These are phyloP conservation scores for Pilaira anomala DNA, from an alignment of 192 early-diverging fungal genomes.

Conservation along the genomic window DNA sequence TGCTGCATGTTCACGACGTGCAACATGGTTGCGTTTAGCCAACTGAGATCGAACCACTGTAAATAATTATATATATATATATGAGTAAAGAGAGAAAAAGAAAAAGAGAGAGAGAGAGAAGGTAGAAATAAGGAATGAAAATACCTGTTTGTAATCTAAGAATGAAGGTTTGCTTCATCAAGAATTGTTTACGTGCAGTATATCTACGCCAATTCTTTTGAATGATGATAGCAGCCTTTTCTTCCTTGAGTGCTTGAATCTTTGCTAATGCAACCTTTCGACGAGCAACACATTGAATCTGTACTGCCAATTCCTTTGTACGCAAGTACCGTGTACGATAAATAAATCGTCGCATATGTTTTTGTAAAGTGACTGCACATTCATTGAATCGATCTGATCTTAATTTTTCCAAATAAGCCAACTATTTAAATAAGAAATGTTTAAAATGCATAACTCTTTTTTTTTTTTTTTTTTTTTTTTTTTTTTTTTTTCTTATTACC, in stretches of 20 bases:
- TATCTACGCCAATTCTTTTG: conserved; percentile 73
- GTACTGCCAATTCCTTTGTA: conserved; percentile 57
- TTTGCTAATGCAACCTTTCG: conserved; percentile 55
- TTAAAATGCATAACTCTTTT: background rate
- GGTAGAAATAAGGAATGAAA: no score
- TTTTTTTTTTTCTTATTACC: conserved; percentile 43
- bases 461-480: background rate
- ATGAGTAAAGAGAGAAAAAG: no score
- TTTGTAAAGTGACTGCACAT: conserved; percentile 85
- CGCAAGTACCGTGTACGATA: conserved; percentile 57
- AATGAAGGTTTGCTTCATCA: conserved; percentile 45
- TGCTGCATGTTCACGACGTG: conserved; percentile 57
- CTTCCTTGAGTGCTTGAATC: conserved; percentile 53
- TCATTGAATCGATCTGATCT: conserved; percentile 77
- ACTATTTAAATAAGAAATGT: conserved; percentile 14
- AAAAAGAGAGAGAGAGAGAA: no score
- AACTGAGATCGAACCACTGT: conserved; percentile 51
- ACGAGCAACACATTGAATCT: conserved; percentile 66
- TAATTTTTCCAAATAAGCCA: conserved; percentile 86
- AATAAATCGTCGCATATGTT: conserved; percentile 75
- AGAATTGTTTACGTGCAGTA: conserved; percentile 50
- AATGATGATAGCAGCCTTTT: conserved; percentile 68
- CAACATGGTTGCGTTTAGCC: conserved; percentile 61
- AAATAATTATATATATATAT: background rate
- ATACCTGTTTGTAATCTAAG: conserved; percentile 59